Evolutionary conservation across 1,284 basidiomycete genomes (phyloP), one percentile per base, ranked within the genome.

Genomic region (Somion occarium): DNA sequence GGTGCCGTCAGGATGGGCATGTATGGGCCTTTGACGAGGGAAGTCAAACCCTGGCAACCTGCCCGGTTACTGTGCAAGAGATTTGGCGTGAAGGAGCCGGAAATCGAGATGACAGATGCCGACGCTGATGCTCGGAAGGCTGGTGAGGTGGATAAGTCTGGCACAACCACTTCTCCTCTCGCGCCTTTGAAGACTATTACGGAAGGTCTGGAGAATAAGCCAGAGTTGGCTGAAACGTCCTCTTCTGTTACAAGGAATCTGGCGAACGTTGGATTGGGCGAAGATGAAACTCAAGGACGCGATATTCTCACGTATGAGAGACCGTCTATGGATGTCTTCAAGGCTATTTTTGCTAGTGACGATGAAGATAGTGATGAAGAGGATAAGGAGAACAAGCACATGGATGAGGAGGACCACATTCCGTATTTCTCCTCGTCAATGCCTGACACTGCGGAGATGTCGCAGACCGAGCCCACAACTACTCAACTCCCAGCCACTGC

Each of bases 311-410:
- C 88, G 0, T 95, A 95, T 65, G 76, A 88, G 55, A 81, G 91
- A 42, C 96, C 96, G 1, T 73, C 84, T 2, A 90, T 93, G 76
- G 91, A 95, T 62, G 84, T 98, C 38, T 98, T 98, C 77, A 96
- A 96, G 66, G 93, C 92, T 1, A 94, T 95, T 55, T 95, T 94
- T 64, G 91, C 91, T 4, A 91, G 88, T 64, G 92, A 94, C 56
- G 89, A 91, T 46, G 90, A 93, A 1, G 88, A 88, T 2, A 75
- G 73, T 2, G 73, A 68, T 13, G 63, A 56, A 5, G 46, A 47
- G 9, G 54, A 51, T 3, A 38, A 48, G 18, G 44, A 11, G 9
- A 23, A 4, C 4, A 20, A 27, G 11, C 24, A 49, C 3, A 55
- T 57, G 42, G 59, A 64, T 26, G 61, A 65, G 25, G 55, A 61